A percentile compares a stretch with the other conserved stretches of the same genome.
phyloP scores from a whole-genome alignment of 306 rosid genomes.

The Cyamopsis tetragonoloba region DNA sequence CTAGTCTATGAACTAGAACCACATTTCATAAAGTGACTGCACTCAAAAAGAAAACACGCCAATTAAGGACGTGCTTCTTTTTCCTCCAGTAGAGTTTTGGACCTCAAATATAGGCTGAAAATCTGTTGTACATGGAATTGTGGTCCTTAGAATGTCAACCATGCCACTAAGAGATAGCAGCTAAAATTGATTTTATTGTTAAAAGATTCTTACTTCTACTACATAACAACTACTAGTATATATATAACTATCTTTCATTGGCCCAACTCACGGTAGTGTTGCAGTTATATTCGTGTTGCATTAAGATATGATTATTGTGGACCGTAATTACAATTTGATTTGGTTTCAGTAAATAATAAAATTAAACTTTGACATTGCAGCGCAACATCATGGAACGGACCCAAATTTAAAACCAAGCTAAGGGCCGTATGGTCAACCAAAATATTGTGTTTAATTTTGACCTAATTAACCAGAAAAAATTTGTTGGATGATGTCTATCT shows the following conservation, averaged over 20 bases:
- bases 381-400: too few species aligned
- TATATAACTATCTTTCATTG: too few species aligned
- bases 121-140: constrained; percentile 20
- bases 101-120: constrained; percentile 24
- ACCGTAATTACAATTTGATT: too few species aligned
- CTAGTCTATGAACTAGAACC: constrained; percentile 20
- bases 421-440: constrained; percentile 15
- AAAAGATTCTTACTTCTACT: constrained; percentile 21
- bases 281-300: too few species aligned
- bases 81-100: constrained; percentile 8
- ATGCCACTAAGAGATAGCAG: constrained; percentile 6
- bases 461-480: not conserved
- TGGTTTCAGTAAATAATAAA: too few species aligned
- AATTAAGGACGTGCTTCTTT: constrained; percentile 19
- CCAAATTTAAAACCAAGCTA: too few species aligned
- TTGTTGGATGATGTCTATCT: constrained; percentile 19
- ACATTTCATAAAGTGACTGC: constrained; percentile 29
- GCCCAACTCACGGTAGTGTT: too few species aligned
- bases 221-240: too few species aligned
- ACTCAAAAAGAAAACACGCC: constrained; percentile 16
- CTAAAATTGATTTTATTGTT: not conserved
- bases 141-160: constrained; percentile 43
- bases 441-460: not conserved
- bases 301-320: too few species aligned
- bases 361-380: too few species aligned